phyloP scores from a whole-genome alignment of 768 basidiomycete genomes.

The Boletus sp. region DNA sequence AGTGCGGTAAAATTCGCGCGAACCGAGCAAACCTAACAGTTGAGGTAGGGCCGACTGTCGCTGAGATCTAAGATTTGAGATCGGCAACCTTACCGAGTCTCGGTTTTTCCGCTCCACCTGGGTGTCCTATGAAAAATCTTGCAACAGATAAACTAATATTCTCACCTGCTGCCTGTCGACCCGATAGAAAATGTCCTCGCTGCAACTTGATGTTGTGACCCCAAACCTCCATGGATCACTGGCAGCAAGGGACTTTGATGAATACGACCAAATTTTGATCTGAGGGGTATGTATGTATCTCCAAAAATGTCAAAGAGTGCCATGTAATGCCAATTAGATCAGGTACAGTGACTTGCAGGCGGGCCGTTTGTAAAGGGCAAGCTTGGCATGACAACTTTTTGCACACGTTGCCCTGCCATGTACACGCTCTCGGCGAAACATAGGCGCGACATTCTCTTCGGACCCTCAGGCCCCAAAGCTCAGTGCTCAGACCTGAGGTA shows the following conservation, averaged over 20 bases:
- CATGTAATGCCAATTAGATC: too few species aligned
- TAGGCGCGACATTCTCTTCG: too few species aligned
- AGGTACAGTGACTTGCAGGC: not conserved
- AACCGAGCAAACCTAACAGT: not conserved
- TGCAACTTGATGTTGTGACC: not conserved
- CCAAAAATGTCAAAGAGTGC: not conserved
- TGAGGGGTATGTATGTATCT: too few species aligned
- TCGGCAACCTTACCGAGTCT: not conserved
- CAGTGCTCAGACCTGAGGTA: too few species aligned
- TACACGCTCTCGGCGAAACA: not conserved
- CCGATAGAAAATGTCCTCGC: not conserved
- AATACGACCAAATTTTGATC: not conserved
- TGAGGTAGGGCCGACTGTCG: not conserved
- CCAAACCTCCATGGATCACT: not conserved
- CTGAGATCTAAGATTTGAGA: constrained; percentile 1
- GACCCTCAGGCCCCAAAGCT: not conserved
- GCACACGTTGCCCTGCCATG: not conserved
- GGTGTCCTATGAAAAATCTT: not conserved
- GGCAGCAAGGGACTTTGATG: not conserved
- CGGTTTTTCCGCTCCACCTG: not conserved
- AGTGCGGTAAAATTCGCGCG: constrained; percentile 2
- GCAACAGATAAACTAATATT: not conserved
- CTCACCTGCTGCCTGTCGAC: not conserved
- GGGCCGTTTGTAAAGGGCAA: not conserved
- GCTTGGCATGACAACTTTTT: not conserved